These are phyloP conservation scores for Geosiphon pyriformis DNA, from an alignment of 192 early-diverging fungal species.

Conservation along the genomic window DNA sequence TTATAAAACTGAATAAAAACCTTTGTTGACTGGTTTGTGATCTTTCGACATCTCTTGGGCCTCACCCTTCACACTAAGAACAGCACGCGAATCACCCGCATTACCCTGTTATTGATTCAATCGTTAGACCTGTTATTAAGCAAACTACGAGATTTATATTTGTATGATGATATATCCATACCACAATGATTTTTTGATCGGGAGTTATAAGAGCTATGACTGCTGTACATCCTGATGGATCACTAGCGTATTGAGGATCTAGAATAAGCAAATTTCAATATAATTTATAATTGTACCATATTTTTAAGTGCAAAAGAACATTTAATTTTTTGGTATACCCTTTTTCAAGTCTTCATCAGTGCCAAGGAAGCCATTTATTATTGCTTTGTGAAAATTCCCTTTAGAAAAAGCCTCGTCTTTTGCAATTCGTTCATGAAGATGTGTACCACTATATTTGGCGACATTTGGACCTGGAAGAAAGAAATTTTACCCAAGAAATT, in stretches of 20 bases:
- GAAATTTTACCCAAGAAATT: background rate
- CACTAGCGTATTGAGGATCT: constrained; percentile 71
- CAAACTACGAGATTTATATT: too few relatives aligned
- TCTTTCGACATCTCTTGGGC: constrained; percentile 80
- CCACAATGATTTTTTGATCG: constrained; percentile 73
- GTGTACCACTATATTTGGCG: constrained; percentile 77
- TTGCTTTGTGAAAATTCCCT: constrained; percentile 66
- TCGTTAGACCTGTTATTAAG: too few relatives aligned
- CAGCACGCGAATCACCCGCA: constrained; percentile 93
- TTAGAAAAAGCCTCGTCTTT: constrained; percentile 56
- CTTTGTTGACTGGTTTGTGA: constrained; percentile 90
- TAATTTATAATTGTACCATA: too few relatives aligned
- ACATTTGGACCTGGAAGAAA: constrained; percentile 55
- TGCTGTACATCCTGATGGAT: constrained; percentile 97
- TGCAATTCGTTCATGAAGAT: constrained; percentile 70
- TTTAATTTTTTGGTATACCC: constrained; percentile 44
- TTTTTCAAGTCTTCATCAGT: constrained; percentile 73
- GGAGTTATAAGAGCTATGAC: constrained; percentile 80
- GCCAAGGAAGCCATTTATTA: constrained; percentile 78
- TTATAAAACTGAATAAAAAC: constrained; percentile 12
- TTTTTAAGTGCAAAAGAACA: too few relatives aligned
- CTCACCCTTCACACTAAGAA: constrained; percentile 75
- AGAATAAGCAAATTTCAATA: constrained; percentile 9
- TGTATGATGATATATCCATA: constrained; percentile 24
- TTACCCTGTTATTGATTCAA: constrained; percentile 74